These are phyloP conservation scores for Nicotiana paniculata DNA, from an alignment of 257 asterid genomes.

Conservation along the genomic window DNA sequence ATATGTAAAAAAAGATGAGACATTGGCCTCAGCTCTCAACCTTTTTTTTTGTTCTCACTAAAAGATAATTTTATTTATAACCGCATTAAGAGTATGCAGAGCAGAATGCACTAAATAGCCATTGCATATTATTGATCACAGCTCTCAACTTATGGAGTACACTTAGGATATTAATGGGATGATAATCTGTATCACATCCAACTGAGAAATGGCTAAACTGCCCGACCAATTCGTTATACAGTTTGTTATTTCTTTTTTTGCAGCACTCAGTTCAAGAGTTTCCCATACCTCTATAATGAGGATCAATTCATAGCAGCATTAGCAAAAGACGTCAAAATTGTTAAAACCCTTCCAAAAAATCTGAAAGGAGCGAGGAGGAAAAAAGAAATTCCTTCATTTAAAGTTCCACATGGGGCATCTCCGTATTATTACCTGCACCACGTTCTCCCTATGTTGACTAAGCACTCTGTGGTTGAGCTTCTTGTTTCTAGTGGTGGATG, in stretches of 20 bases:
- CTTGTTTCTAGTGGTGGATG: constrained; percentile 93
- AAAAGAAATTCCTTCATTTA: constrained; percentile 91
- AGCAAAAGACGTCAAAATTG: constrained; percentile 65
- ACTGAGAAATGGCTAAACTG: not conserved
- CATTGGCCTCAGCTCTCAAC: not conserved
- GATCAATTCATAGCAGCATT: constrained; percentile 79
- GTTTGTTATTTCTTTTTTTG: constrained; percentile 15
- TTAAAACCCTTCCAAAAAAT: constrained; percentile 80
- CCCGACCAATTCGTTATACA: not conserved
- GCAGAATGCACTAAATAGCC: not conserved
- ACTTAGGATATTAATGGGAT: not conserved
- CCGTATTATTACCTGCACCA: constrained; percentile 79
- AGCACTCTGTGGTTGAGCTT: constrained; percentile 89
- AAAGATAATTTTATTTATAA: not conserved
- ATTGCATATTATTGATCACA: not conserved
- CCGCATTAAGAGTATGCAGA: not conserved
- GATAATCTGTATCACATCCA: not conserved
- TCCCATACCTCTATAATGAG: constrained; percentile 88
- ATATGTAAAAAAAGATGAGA: not conserved
- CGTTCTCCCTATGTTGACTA: constrained; percentile 76
- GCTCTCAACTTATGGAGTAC: not conserved
- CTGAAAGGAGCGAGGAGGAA: constrained; percentile 95
- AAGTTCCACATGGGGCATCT: constrained; percentile 59
- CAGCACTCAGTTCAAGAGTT: constrained; percentile 97
- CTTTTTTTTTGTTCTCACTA: not conserved